Conservation (phyloP, 2,329 filamentous ascomycete species). For the Leptodontidium sp. region DNA sequence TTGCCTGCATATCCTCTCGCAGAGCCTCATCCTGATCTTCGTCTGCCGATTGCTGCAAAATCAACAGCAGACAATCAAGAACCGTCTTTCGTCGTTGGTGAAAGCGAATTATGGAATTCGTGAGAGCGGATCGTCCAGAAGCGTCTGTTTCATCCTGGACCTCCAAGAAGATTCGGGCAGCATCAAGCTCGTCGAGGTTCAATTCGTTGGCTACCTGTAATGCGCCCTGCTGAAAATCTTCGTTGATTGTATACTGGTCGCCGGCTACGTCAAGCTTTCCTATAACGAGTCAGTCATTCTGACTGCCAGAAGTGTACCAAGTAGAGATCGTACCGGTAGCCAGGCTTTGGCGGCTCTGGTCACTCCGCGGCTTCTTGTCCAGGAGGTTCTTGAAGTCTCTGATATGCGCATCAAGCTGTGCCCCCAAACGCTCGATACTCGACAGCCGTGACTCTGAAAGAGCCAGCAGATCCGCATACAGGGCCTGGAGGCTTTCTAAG, state of each 20-base stretch:
- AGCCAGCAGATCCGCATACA: conserved; percentile 85
- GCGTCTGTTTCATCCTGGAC: conserved; percentile 73
- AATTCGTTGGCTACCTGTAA: conserved; percentile 87
- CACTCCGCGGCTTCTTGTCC: conserved; percentile 77
- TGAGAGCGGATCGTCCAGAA: conserved; percentile 76
- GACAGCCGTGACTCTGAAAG: conserved; percentile 76
- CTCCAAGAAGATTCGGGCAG: conserved; percentile 78
- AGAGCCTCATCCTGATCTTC: conserved; percentile 49
- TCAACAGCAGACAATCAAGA: conserved; percentile 82
- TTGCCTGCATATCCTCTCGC: conserved; percentile 60
- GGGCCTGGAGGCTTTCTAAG: conserved; percentile 79
- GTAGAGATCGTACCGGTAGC: conserved; percentile 65
- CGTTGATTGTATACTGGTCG: conserved; percentile 81
- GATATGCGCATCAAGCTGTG: conserved; percentile 70
- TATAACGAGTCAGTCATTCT: conserved; percentile 49
- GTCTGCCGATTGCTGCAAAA: conserved; percentile 66
- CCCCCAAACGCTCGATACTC: conserved; percentile 72
- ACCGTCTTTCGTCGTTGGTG: conserved; percentile 85
- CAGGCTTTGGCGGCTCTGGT: conserved; percentile 76
- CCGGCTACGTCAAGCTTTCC: conserved; percentile 79
- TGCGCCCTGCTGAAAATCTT: conserved; percentile 84
- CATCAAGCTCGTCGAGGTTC: conserved; percentile 88
- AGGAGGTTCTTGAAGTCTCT: conserved; percentile 75
- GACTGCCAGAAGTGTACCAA: neutral
- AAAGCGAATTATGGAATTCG: conserved; percentile 85